Evolutionary conservation across 805 yeast genomes (phyloP).

Genomic region (Ogataea nonfermentans): DNA sequence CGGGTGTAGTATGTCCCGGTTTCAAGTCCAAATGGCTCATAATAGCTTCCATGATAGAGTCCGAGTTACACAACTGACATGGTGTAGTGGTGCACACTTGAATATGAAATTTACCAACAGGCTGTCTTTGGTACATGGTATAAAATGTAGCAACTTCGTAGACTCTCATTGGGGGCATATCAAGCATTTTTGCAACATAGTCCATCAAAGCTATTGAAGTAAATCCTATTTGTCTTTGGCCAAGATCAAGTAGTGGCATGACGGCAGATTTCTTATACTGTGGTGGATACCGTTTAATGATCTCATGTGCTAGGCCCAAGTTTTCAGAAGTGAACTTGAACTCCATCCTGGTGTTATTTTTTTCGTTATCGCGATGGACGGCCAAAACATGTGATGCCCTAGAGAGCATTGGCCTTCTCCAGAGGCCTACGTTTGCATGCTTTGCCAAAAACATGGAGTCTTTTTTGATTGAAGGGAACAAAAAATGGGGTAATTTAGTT

Average conservation of each 20-base stretch:
- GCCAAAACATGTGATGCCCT: slow-evolving; percentile 37
- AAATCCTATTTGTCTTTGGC: slow-evolving; percentile 85
- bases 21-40: slow-evolving; percentile 56
- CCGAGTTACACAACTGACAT: slow-evolving; percentile 81
- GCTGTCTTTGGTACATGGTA: slow-evolving; percentile 85
- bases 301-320: slow-evolving; percentile 62
- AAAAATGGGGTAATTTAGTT: slow-evolving; percentile 11
- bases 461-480: not conserved
- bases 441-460: slow-evolving; percentile 4
- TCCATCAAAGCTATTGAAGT: slow-evolving; percentile 87
- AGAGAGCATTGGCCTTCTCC: slow-evolving; percentile 1
- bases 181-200: slow-evolving; percentile 78
- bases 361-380: slow-evolving; percentile 71
- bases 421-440: not conserved
- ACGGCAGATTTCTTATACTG: slow-evolving; percentile 86
- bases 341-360: slow-evolving; percentile 63
- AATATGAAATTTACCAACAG: slow-evolving; percentile 80
- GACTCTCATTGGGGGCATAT: slow-evolving; percentile 93
- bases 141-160: slow-evolving; percentile 91
- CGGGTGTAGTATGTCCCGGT: slow-evolving; percentile 77
- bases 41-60: slow-evolving; percentile 71
- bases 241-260: slow-evolving; percentile 83
- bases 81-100: slow-evolving; percentile 91
- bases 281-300: slow-evolving; percentile 77
- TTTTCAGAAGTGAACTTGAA: slow-evolving; percentile 73